These are phyloP conservation scores for Orbilia ellipsospora DNA, from an alignment of 2,329 filamentous ascomycete species.

Conservation along the genomic window DNA sequence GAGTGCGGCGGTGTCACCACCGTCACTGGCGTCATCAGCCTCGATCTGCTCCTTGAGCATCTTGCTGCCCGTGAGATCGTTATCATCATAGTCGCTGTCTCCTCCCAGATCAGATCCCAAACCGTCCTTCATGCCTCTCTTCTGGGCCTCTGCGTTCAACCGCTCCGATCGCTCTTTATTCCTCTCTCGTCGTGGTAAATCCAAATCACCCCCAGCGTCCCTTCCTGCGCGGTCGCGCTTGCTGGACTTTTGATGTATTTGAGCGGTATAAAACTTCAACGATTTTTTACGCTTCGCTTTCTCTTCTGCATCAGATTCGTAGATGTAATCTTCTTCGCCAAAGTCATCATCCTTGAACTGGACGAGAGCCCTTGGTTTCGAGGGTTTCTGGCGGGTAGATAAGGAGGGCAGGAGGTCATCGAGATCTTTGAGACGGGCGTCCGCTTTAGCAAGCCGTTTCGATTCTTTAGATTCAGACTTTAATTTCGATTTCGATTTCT, in stretches of 20 bases:
- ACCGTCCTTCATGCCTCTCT: slow-evolving; percentile 72
- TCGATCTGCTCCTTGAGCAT: slow-evolving; percentile 57
- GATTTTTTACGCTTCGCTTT: slow-evolving; percentile 92
- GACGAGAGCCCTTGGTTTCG: slow-evolving; percentile 56
- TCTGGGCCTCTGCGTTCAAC: slow-evolving; percentile 87
- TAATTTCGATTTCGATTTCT: slow-evolving; percentile 60
- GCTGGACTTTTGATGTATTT: slow-evolving; percentile 94
- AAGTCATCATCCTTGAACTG: slow-evolving; percentile 80
- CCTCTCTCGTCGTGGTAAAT: slow-evolving; percentile 89
- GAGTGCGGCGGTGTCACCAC: slow-evolving; percentile 64
- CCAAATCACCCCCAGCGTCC: slow-evolving; percentile 80
- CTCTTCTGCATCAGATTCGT: slow-evolving; percentile 80
- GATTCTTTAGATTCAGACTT: slow-evolving; percentile 63
- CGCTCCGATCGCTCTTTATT: slow-evolving; percentile 85
- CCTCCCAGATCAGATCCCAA: slow-evolving; percentile 67
- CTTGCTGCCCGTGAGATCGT: slow-evolving; percentile 41
- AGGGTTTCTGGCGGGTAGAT: slow-evolving; percentile 50
- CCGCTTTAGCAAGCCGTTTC: slow-evolving; percentile 41
- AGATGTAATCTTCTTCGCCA: slow-evolving; percentile 85
- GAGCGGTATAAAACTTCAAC: slow-evolving; percentile 96
- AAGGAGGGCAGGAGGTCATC: slow-evolving; percentile 37
- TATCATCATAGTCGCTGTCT: slow-evolving; percentile 63
- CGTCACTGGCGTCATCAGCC: slow-evolving; percentile 62
- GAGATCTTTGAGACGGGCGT: slow-evolving; percentile 47
- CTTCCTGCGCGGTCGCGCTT: slow-evolving; percentile 79